Base-by-base conservation (phyloP, 1,284 basidiomycete genomes). In the Xanthoconium separans region DNA sequence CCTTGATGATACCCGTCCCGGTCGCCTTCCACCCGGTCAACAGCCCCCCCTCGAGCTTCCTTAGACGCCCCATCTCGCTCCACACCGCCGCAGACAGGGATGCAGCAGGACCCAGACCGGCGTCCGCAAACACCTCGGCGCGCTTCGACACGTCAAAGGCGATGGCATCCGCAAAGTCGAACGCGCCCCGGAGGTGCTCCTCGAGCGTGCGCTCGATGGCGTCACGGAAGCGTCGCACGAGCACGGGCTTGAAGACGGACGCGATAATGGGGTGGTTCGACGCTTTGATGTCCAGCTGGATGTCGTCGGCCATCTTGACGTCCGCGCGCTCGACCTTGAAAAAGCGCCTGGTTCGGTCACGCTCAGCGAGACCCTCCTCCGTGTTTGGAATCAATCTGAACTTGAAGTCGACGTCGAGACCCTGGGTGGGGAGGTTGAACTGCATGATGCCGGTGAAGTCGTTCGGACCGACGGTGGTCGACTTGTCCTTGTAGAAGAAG, bases 401-500 rank as follows among this genome's bases (percentile, higher is more conserved):
- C 58, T 83, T 83, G 53, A 88, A 63, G 65, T 88, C 85, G 33
- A 88, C 66, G 57, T 87, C 82, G 58, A 89, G 69, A 20, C 86
- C 86, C 55, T 85, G 78, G 4, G 78, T 76, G 0, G 86, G 86
- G 11, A 89, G 75, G 4, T 71, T 77, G 57, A 88, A 76, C 47
- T 77, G 80, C 47, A 87, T 70, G 41, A 87, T 72, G 2, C 86
- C 86, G 0, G 77, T 82, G 65, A 80, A 80, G 47, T 83, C 80
- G 30, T 70, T 69, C 0, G 83, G 84, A 0, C 78, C 77, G 42
- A 86, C 56, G 1, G 75, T 62, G 4, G 80, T 71, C 0, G 68
- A 72, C 61, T 84, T 83, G 68, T 89, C 85, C 37, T 76, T 77
- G 69, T 85, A 87, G 69, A 79, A 88, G 73, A 89, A 89, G 1